Conservation (phyloP, 1,284 basidiomycete genomes). For the Sporisorium sorghi region DNA sequence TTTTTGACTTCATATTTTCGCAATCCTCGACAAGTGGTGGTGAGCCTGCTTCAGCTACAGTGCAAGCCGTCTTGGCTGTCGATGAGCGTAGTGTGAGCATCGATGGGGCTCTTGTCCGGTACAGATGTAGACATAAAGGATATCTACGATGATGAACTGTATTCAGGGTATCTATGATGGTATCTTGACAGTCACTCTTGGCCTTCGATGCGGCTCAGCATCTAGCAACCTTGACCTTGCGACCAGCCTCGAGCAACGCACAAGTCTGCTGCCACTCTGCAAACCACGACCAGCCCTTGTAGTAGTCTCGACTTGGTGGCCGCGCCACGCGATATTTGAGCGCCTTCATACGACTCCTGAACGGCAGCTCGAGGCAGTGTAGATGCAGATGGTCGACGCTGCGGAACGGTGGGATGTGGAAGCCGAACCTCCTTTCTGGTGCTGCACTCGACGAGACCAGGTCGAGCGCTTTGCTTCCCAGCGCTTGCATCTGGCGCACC, state of each 20-base stretch:
- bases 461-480: constrained; percentile 75
- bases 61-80: too few species aligned
- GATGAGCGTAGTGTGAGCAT: too few species aligned
- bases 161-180: constrained; percentile 10
- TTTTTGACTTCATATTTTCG: background rate
- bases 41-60: too few species aligned
- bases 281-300: constrained; percentile 84
- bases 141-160: too few species aligned
- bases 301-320: constrained; percentile 61
- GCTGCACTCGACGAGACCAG: constrained; percentile 3
- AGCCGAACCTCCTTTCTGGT: constrained; percentile 56
- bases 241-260: constrained; percentile 75
- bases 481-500: constrained; percentile 75
- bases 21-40: too few species aligned
- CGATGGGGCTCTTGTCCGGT: too few species aligned
- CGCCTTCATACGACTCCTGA: constrained; percentile 72
- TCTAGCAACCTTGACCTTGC: constrained; percentile 72
- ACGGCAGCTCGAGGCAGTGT: constrained; percentile 80
- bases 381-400: constrained; percentile 84
- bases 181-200: background rate
- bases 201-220: constrained; percentile 17
- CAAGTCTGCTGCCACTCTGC: constrained; percentile 77
- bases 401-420: constrained; percentile 79
- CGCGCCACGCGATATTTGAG: constrained; percentile 75
- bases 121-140: too few species aligned